A percentile compares a stretch with the other conserved stretches of the same genome.
Conservation (phyloP, 2,329 filamentous ascomycete species). For the Colletotrichum chrysophilum region DNA sequence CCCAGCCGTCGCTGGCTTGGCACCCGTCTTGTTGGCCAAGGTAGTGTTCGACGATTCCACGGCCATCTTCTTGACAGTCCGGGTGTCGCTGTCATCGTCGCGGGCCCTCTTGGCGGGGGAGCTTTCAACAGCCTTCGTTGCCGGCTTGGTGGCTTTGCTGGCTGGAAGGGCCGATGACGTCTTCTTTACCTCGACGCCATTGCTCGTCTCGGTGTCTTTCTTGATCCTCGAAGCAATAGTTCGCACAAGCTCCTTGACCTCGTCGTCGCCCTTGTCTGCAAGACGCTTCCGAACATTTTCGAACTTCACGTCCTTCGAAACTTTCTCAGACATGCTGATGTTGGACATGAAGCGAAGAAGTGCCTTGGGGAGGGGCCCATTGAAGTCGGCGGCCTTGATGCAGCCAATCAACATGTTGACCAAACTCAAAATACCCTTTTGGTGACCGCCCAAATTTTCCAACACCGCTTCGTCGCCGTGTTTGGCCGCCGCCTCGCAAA, state of each 20-base stretch:
- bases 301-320: slow-evolving; percentile 69
- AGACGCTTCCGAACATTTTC: slow-evolving; percentile 68
- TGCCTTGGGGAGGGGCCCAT: slow-evolving; percentile 58
- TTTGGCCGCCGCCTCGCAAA: slow-evolving; percentile 58
- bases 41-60: slow-evolving; percentile 41
- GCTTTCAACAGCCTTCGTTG: slow-evolving; percentile 33
- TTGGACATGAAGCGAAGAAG: slow-evolving; percentile 65
- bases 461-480: slow-evolving; percentile 61
- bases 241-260: slow-evolving; percentile 65
- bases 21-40: slow-evolving; percentile 44
- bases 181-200: slow-evolving; percentile 28
- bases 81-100: slow-evolving; percentile 45
- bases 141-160: slow-evolving; percentile 31
- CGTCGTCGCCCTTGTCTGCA: slow-evolving; percentile 68
- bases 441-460: slow-evolving; percentile 62
- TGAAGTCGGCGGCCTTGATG: slow-evolving; percentile 57
- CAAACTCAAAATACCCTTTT: slow-evolving; percentile 60
- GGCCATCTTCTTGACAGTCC: slow-evolving; percentile 47
- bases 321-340: slow-evolving; percentile 66
- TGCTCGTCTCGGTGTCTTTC: slow-evolving; percentile 36
- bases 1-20: slow-evolving; percentile 33
- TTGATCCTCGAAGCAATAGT: slow-evolving; percentile 57
- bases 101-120: slow-evolving; percentile 39
- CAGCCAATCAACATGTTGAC: slow-evolving; percentile 60
- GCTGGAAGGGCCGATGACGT: slow-evolving; percentile 11